These are phyloP conservation scores for Penicillium cosmopolitanum DNA, from an alignment of 495 filamentous ascomycete genomes.

Conservation along the genomic window DNA sequence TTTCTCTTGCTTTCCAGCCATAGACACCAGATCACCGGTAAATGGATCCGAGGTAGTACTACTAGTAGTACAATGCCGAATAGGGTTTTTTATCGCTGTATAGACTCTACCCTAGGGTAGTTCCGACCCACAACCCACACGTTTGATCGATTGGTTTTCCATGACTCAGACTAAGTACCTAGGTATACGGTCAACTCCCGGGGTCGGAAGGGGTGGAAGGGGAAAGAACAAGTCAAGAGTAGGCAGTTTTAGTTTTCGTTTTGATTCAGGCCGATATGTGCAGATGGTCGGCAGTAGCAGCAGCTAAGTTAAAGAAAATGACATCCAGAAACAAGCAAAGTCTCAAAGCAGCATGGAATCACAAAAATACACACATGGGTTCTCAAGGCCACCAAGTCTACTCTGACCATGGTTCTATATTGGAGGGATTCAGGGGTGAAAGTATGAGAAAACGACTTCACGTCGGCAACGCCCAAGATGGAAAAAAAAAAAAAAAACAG, in stretches of 20 bases:
- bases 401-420: slow-evolving; percentile 27
- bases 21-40: too few species aligned
- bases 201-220: too few species aligned
- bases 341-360: slow-evolving; percentile 14
- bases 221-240: not conserved
- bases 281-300: slow-evolving; percentile 21
- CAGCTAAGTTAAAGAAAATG: slow-evolving; percentile 11
- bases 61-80: too few species aligned
- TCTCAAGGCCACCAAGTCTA: slow-evolving; percentile 24
- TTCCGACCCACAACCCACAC: not conserved
- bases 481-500: not conserved
- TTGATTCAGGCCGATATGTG: slow-evolving; percentile 23
- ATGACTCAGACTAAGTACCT: too few species aligned
- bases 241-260: slow-evolving; percentile 11
- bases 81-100: too few species aligned
- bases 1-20: slow-evolving; percentile 1
- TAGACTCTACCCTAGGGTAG: too few species aligned
- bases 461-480: slow-evolving; percentile 2
- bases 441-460: slow-evolving; percentile 20
- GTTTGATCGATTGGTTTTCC: not conserved
- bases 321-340: slow-evolving; percentile 15
- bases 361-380: slow-evolving; percentile 13
- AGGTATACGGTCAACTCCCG: too few species aligned
- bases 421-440: slow-evolving; percentile 11
- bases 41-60: too few species aligned